Conservation (phyloP, 2,329 filamentous ascomycete genomes). For the Xylariaceae sp. region DNA sequence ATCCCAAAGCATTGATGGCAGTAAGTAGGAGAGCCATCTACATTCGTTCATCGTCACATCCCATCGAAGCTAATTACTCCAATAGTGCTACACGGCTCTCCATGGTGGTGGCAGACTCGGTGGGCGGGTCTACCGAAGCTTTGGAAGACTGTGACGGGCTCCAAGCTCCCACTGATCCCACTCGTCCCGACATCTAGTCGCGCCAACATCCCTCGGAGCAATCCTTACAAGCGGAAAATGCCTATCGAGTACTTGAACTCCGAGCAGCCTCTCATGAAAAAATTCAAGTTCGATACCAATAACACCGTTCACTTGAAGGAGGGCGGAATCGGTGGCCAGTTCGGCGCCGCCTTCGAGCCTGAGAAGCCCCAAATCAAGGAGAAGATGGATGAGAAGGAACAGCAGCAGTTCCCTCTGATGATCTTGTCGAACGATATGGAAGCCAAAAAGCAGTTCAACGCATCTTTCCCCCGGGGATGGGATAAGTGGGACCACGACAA, state of each 20-base stretch:
- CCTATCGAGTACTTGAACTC: slow-evolving; percentile 24
- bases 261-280: not conserved
- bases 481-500: not conserved
- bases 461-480: slow-evolving; percentile 1
- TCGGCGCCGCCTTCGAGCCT: slow-evolving; percentile 6
- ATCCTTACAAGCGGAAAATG: slow-evolving; percentile 28
- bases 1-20: slow-evolving; percentile 21
- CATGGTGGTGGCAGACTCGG: too few species aligned
- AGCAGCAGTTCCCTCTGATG: not conserved
- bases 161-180: slow-evolving; percentile 12
- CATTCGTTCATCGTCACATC: not conserved
- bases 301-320: not conserved
- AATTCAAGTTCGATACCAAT: slow-evolving; percentile 14
- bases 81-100: too few species aligned
- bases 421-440: not conserved
- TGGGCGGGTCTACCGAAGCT: slow-evolving; percentile 1
- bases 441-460: not conserved
- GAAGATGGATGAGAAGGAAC: not conserved
- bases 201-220: slow-evolving; percentile 24
- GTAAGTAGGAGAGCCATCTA: slow-evolving; percentile 19
- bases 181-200: slow-evolving; percentile 20
- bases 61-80: not conserved
- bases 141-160: slow-evolving; percentile 7
- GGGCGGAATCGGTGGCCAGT: slow-evolving; percentile 16
- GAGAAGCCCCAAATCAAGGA: not conserved